These are phyloP conservation scores for Anisodus tanguticus DNA, from an alignment of 257 asterid genomes.

Conservation along the genomic window DNA sequence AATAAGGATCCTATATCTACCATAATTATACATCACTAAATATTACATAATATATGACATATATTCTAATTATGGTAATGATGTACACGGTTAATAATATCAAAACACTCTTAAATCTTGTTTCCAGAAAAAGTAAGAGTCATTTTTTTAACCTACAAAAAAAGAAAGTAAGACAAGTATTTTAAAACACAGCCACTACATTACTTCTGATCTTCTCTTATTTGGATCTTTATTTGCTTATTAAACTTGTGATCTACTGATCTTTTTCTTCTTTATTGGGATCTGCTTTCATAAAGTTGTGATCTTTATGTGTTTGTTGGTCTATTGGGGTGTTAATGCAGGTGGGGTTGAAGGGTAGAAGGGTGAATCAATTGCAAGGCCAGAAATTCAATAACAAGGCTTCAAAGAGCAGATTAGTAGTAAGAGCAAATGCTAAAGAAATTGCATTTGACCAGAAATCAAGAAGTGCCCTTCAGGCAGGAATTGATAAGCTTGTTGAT, in stretches of 20 bases:
- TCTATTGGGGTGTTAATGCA: conserved; percentile 35
- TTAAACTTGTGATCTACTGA: not conserved
- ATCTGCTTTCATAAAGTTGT: not conserved
- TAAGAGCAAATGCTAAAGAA: conserved; percentile 88
- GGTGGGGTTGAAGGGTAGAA: conserved; percentile 64
- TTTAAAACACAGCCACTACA: too few species aligned
- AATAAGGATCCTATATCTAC: too few species aligned
- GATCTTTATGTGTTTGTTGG: not conserved
- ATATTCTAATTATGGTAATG: too few species aligned
- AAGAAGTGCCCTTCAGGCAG: conserved; percentile 93
- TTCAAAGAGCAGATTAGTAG: conserved; percentile 64
- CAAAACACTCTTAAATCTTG: too few species aligned
- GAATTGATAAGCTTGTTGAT: conserved; percentile 93
- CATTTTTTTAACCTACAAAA: too few species aligned
- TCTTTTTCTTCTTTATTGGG: not conserved
- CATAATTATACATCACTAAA: too few species aligned
- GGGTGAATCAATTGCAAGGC: conserved; percentile 64
- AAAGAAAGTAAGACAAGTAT: too few species aligned
- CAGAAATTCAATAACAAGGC: conserved; percentile 59
- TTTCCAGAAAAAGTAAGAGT: too few species aligned
- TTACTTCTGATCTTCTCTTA: too few species aligned
- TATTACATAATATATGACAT: too few species aligned
- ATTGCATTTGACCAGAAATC: conserved; percentile 88
- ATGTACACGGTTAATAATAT: too few species aligned
- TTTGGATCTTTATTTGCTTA: too few species aligned